phyloP scores from a whole-genome alignment of 164 flowering plant species.

The Pachysandra terminalis region DNA sequence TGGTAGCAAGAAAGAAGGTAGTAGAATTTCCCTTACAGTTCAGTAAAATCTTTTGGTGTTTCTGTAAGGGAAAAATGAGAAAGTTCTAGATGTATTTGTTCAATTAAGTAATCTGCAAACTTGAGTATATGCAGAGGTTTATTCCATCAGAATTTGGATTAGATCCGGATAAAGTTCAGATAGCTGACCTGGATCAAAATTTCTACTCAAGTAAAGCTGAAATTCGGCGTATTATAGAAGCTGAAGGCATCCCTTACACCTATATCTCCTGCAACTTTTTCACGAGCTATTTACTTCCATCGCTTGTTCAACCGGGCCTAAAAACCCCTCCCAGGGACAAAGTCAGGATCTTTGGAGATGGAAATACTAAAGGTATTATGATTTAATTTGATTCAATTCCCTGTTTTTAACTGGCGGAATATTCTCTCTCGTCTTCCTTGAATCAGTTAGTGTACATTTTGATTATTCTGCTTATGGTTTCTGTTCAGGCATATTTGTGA shows the following conservation, averaged over 20 bases:
- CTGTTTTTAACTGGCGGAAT: background rate
- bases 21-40: too few relatives aligned
- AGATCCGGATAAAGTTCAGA: constrained; percentile 64
- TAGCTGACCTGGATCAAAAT: constrained; percentile 38
- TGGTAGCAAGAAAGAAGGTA: too few relatives aligned
- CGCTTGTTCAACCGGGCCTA: constrained; percentile 68
- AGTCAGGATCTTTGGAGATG: constrained; percentile 71
- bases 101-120: background rate
- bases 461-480: constrained; percentile 4
- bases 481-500: constrained; percentile 64
- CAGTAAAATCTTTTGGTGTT: too few relatives aligned
- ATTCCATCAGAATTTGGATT: constrained; percentile 86
- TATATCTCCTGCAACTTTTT: constrained; percentile 68
- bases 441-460: background rate
- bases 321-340: constrained; percentile 69
- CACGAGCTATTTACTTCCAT: constrained; percentile 68
- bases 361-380: constrained; percentile 63
- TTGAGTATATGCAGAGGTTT: constrained; percentile 58
- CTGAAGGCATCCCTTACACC: constrained; percentile 71
- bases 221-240: constrained; percentile 60
- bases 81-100: too few relatives aligned
- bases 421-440: too few relatives aligned
- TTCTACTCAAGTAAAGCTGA: constrained; percentile 67
- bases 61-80: too few relatives aligned
- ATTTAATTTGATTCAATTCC: background rate